Percentiles rank a stretch among this genome's conserved stretches.
Conservation (phyloP, 495 filamentous ascomycete species). For the Aspergillus nanangensis region DNA sequence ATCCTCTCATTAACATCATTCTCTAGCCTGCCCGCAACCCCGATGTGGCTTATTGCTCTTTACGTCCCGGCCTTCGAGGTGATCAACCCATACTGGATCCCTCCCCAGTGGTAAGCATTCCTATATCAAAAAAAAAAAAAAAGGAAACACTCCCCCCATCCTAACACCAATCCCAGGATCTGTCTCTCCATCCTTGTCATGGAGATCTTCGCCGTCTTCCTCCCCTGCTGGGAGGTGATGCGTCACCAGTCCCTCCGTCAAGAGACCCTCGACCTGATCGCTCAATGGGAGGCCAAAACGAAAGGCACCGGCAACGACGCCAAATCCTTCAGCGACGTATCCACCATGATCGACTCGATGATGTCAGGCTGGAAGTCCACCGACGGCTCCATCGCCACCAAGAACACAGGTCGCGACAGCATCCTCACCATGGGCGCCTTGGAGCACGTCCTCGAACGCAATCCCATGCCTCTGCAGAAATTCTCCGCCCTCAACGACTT, state of each 20-base stretch:
- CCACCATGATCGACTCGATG: slow-evolving; percentile 29
- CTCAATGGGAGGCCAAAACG: slow-evolving; percentile 28
- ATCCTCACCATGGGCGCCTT: slow-evolving; percentile 57
- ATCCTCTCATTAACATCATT: slow-evolving; percentile 1
- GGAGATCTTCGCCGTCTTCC: slow-evolving; percentile 49
- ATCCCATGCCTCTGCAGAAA: slow-evolving; percentile 49
- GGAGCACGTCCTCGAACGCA: slow-evolving; percentile 51
- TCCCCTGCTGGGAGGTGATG: slow-evolving; percentile 52
- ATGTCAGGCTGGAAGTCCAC: slow-evolving; percentile 31
- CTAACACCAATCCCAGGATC: slow-evolving; percentile 34
- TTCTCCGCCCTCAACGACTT: slow-evolving; percentile 62
- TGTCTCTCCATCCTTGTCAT: slow-evolving; percentile 50
- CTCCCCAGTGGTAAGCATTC: slow-evolving; percentile 56
- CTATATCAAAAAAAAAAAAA: not conserved
- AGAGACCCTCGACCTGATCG: slow-evolving; percentile 33
- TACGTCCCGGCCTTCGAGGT: slow-evolving; percentile 54
- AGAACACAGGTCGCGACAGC: slow-evolving; percentile 25
- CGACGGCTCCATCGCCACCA: slow-evolving; percentile 21
- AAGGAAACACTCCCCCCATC: not conserved
- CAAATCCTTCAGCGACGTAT: slow-evolving; percentile 24
- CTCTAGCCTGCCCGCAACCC: slow-evolving; percentile 60
- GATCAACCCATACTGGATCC: slow-evolving; percentile 50
- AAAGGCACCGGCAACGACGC: slow-evolving; percentile 18
- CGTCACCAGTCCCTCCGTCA: slow-evolving; percentile 42
- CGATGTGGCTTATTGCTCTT: slow-evolving; percentile 59